A percentile compares a stretch with the other conserved stretches of the same genome.
phyloP scores from a whole-genome alignment of 2,329 filamentous ascomycete species.

The Hypomyces rosellus region DNA sequence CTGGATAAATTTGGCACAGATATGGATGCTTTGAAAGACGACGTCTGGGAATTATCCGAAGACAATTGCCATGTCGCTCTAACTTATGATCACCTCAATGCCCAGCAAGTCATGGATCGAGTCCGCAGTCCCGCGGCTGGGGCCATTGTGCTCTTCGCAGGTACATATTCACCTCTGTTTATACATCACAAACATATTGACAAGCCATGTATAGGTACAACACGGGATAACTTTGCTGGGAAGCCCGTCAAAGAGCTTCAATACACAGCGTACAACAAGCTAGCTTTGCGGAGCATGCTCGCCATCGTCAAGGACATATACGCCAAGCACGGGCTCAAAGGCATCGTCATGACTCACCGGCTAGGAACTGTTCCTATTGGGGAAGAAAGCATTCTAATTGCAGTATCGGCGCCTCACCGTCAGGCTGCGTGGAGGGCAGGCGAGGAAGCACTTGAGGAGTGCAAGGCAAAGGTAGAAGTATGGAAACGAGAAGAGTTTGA shows the following conservation, averaged over 20 bases:
- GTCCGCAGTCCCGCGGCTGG: slow-evolving; percentile 70
- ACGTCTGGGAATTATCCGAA: slow-evolving; percentile 37
- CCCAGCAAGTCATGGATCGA: slow-evolving; percentile 51
- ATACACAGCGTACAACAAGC: slow-evolving; percentile 67
- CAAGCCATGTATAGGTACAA: slow-evolving; percentile 51
- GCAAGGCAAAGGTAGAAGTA: slow-evolving; percentile 83
- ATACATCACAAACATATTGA: neutral
- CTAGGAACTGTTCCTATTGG: slow-evolving; percentile 79
- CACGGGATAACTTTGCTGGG: slow-evolving; percentile 65
- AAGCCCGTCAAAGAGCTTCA: slow-evolving; percentile 68
- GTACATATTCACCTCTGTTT: slow-evolving; percentile 33
- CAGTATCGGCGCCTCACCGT: slow-evolving; percentile 76
- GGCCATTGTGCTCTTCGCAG: slow-evolving; percentile 70
- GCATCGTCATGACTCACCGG: slow-evolving; percentile 76
- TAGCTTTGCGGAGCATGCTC: slow-evolving; percentile 64
- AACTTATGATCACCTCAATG: slow-evolving; percentile 55
- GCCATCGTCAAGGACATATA: slow-evolving; percentile 53
- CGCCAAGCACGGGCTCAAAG: slow-evolving; percentile 58
- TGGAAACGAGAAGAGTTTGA: slow-evolving; percentile 93
- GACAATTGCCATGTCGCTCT: slow-evolving; percentile 60
- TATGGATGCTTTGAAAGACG: slow-evolving; percentile 14
- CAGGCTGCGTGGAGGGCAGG: slow-evolving; percentile 81
- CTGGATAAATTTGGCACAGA: neutral
- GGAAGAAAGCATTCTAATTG: slow-evolving; percentile 91
- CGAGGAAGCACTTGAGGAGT: slow-evolving; percentile 81